Percentiles rank a stretch among this genome's conserved stretches.
Evolutionary conservation across 768 basidiomycete species (phyloP).

Genomic region (Gautieria morchelliformis): DNA sequence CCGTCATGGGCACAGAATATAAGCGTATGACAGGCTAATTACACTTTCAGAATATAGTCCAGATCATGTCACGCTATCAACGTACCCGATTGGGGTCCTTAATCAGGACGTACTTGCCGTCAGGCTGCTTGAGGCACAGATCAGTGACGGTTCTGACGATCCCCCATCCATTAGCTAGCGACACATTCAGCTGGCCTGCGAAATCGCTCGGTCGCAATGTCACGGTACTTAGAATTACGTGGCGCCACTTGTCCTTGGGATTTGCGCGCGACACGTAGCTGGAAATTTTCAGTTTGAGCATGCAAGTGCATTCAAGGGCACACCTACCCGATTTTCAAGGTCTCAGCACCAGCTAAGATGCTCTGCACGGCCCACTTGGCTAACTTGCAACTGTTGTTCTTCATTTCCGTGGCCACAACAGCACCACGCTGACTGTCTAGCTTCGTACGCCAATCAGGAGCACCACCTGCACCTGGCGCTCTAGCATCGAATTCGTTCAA

Average conservation of each 20-base stretch:
- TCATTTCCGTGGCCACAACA: conserved; percentile 99
- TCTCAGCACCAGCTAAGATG: conserved; percentile 87
- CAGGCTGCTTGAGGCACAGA: conserved; percentile 90
- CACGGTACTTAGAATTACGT: conserved; percentile 90
- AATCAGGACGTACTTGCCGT: conserved; percentile 94
- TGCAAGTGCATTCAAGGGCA: neutral
- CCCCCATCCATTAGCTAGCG: conserved; percentile 94
- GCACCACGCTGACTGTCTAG: conserved; percentile 94
- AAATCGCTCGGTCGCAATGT: conserved; percentile 94
- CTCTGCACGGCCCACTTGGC: conserved; percentile 97
- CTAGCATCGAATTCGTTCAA: conserved; percentile 95
- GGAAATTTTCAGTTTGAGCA: conserved; percentile 11
- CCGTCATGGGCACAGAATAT: conserved; percentile 81
- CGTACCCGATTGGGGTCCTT: conserved; percentile 96
- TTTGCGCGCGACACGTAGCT: conserved; percentile 94
- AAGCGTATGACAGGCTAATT: conserved; percentile 84
- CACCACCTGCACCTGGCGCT: conserved; percentile 82
- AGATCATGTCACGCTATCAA: conserved; percentile 5
- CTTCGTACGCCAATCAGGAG: conserved; percentile 98
- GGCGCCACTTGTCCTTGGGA: conserved; percentile 90
- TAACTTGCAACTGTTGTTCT: conserved; percentile 97
- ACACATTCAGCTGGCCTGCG: conserved; percentile 90
- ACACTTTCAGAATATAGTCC: neutral
- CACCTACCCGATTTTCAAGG: conserved; percentile 93
- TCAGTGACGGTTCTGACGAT: conserved; percentile 94